Percentiles rank a stretch among this genome's conserved stretches.
phyloP scores from a whole-genome alignment of 768 basidiomycete genomes.

The Leucocoprinus birnbaumii region DNA sequence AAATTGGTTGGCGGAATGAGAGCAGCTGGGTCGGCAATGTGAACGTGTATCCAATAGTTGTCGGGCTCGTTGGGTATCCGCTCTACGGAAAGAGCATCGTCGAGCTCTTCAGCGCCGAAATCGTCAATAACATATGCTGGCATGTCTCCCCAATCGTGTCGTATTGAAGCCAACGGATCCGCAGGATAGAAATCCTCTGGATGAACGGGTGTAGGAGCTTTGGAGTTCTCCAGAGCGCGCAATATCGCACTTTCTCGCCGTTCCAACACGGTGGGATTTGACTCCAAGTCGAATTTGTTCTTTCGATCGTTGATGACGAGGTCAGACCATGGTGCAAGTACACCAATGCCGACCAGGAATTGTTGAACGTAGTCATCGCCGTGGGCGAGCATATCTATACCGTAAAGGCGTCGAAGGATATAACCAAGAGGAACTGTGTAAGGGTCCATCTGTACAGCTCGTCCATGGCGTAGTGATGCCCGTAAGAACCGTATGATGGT shows the following conservation, averaged over 20 bases:
- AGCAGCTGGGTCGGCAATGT: slow-evolving; percentile 90
- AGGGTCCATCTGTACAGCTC: slow-evolving; percentile 58
- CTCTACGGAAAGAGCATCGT: slow-evolving; percentile 91
- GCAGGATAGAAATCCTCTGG: slow-evolving; percentile 60
- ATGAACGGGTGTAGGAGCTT: slow-evolving; percentile 33
- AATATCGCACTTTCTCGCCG: slow-evolving; percentile 25
- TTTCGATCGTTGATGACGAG: slow-evolving; percentile 28
- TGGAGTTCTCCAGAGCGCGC: slow-evolving; percentile 20
- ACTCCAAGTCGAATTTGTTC: slow-evolving; percentile 30
- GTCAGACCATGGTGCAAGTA: slow-evolving; percentile 82
- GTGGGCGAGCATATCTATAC: slow-evolving; percentile 24
- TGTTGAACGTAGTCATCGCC: slow-evolving; percentile 28
- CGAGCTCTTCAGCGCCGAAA: slow-evolving; percentile 74
- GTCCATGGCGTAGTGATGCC: slow-evolving; percentile 45
- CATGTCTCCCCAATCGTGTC: slow-evolving; percentile 83
- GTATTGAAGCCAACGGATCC: slow-evolving; percentile 67
- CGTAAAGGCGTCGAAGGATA: slow-evolving; percentile 57
- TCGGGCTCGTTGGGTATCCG: slow-evolving; percentile 55
- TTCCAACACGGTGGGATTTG: slow-evolving; percentile 19
- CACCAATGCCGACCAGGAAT: slow-evolving; percentile 68
- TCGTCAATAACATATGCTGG: slow-evolving; percentile 90
- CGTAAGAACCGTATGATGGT: slow-evolving; percentile 58
- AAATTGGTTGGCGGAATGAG: slow-evolving; percentile 69
- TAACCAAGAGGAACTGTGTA: slow-evolving; percentile 48
- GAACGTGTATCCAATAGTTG: slow-evolving; percentile 80